These are phyloP conservation scores for Pelargonium myrrhifolium DNA, from an alignment of 441 rosid genomes.

Conservation along the genomic window DNA sequence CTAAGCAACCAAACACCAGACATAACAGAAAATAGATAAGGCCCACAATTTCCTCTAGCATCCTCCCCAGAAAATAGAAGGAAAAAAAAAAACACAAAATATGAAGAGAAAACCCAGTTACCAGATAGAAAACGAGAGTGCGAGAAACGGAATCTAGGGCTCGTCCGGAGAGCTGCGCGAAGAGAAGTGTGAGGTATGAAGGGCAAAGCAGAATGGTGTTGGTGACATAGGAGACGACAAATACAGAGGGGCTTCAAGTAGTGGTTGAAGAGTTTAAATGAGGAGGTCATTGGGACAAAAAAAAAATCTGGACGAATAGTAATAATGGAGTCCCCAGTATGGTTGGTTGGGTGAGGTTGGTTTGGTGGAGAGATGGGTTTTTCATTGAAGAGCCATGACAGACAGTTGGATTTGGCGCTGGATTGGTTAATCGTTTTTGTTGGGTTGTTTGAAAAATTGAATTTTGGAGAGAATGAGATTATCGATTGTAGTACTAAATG, in stretches of 20 bases:
- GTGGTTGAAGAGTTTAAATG: conserved; percentile 5
- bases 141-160: neutral
- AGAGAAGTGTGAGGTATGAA: neutral
- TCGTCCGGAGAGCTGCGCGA: neutral
- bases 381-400: conserved; percentile 1
- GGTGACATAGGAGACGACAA: neutral
- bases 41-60: neutral
- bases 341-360: neutral
- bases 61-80: neutral
- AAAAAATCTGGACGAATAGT: neutral
- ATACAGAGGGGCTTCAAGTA: neutral
- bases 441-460: neutral
- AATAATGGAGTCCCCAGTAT: neutral
- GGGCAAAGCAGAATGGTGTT: neutral
- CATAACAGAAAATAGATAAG: neutral
- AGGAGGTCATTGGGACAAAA: conserved; percentile 1
- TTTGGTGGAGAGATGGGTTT: neutral
- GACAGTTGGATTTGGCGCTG: neutral
- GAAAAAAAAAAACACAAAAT: neutral
- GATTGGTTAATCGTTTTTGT: neutral
- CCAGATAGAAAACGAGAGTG: conserved; percentile 6
- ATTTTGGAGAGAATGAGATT: neutral
- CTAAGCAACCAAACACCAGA: neutral
- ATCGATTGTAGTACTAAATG: neutral
- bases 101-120: neutral